These are phyloP conservation scores for Rhodamnia rubescens DNA, from an alignment of 345 rosid species.

Conservation along the genomic window DNA sequence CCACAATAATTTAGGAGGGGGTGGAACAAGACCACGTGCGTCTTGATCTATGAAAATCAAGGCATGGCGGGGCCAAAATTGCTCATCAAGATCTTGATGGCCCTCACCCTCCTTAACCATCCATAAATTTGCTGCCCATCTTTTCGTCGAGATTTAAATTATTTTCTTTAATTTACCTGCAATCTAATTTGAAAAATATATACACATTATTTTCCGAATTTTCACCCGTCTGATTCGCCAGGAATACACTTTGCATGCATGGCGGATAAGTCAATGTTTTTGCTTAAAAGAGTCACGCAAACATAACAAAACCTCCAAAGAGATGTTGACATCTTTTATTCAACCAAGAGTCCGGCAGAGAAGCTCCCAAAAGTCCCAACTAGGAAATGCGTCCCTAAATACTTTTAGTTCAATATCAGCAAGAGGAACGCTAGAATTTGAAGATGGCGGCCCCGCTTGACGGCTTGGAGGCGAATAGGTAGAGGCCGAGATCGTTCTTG, in stretches of 20 bases:
- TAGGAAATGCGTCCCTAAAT: not conserved
- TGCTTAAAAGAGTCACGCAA: not conserved
- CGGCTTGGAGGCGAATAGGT: constrained; percentile 92
- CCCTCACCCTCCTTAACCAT: not conserved
- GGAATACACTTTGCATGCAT: too few species aligned
- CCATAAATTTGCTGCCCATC: not conserved
- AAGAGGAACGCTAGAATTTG: constrained; percentile 30
- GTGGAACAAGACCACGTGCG: constrained; percentile 7
- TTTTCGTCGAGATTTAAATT: not conserved
- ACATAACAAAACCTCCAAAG: not conserved
- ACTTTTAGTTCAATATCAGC: not conserved
- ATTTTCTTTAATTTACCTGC: not conserved
- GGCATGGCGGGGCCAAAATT: not conserved
- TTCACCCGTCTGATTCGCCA: too few species aligned
- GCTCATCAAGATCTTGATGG: not conserved
- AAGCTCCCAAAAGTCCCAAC: not conserved
- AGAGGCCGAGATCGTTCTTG: constrained; percentile 69
- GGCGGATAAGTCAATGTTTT: not conserved
- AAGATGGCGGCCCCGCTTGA: constrained; percentile 96
- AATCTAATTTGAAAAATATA: not conserved
- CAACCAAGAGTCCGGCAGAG: not conserved
- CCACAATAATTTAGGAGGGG: not conserved
- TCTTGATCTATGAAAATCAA: not conserved
- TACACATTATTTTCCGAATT: not conserved
- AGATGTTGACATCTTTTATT: not conserved